Evolutionary conservation across 148 eudicot species (phyloP).

Genomic region (Suaeda aralocaspica): DNA sequence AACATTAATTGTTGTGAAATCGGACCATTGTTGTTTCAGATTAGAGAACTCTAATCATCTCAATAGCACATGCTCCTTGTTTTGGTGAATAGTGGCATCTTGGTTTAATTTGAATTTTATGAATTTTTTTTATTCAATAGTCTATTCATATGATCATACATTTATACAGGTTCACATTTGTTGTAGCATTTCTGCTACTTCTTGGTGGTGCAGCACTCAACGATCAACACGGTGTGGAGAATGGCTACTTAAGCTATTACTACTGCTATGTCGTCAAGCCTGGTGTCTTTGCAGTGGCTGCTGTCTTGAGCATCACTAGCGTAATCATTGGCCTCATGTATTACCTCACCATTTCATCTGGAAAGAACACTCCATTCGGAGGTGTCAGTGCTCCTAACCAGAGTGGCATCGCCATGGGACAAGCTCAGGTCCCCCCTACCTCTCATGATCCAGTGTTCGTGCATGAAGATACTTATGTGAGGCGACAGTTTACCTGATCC

Average conservation of each 20-base stretch:
- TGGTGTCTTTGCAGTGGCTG: conserved; percentile 78
- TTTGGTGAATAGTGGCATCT: too few relatives aligned
- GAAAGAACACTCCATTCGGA: conserved; percentile 35
- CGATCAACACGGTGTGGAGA: conserved; percentile 56
- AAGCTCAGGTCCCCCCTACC: conserved; percentile 53
- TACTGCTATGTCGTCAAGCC: conserved; percentile 76
- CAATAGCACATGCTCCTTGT: too few relatives aligned
- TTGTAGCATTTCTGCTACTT: conserved; percentile 64
- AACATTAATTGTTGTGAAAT: too few relatives aligned
- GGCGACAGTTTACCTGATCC: conserved; percentile 60
- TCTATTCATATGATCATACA: neutral
- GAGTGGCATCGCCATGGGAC: conserved; percentile 81
- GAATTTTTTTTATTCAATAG: neutral
- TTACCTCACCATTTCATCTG: conserved; percentile 50
- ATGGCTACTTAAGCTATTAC: conserved; percentile 46
- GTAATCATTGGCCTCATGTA: conserved; percentile 59
- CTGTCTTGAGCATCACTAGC: conserved; percentile 62
- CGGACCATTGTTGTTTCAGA: too few relatives aligned
- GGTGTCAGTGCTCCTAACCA: conserved; percentile 41
- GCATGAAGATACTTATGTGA: conserved; percentile 86
- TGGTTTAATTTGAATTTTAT: too few relatives aligned
- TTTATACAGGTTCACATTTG: conserved; percentile 64
- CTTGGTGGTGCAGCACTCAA: conserved; percentile 73
- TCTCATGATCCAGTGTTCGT: conserved; percentile 71
- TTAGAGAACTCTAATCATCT: too few relatives aligned